phyloP scores from a whole-genome alignment of 768 basidiomycete species.

The Macrolepiota dolichaula region DNA sequence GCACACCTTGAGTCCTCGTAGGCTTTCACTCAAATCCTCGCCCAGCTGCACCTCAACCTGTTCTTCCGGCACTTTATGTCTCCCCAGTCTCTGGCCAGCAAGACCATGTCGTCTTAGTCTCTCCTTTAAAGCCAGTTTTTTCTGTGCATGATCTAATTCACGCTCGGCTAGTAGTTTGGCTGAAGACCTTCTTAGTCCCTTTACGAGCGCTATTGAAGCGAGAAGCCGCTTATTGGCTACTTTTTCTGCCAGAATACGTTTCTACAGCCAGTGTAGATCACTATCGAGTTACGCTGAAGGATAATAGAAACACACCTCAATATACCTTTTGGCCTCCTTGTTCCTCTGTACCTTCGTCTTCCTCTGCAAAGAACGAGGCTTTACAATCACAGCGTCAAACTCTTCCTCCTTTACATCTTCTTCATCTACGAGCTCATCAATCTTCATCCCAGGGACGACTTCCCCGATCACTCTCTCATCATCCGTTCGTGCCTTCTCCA shows the following conservation, averaged over 20 bases:
- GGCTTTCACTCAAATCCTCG: constrained; percentile 83
- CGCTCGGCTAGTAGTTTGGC: constrained; percentile 32
- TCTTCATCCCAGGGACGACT: constrained; percentile 61
- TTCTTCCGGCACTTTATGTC: constrained; percentile 66
- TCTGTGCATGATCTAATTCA: constrained; percentile 39
- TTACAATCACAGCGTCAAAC: constrained; percentile 20
- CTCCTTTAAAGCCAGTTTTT: constrained; percentile 40
- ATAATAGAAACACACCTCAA: constrained; percentile 46
- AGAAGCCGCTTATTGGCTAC: constrained; percentile 59
- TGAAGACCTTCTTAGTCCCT: constrained; percentile 43
- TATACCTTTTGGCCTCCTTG: constrained; percentile 59
- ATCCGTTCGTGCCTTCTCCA: constrained; percentile 44
- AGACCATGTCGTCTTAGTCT: constrained; percentile 59
- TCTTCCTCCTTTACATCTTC: constrained; percentile 31
- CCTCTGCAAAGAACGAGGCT: constrained; percentile 34
- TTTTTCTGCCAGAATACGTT: constrained; percentile 59
- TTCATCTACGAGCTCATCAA: constrained; percentile 41
- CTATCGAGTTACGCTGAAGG: neutral
- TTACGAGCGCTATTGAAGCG: constrained; percentile 54
- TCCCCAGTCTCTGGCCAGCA: constrained; percentile 75
- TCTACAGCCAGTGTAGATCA: constrained; percentile 34
- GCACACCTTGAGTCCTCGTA: constrained; percentile 79
- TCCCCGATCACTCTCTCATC: constrained; percentile 29
- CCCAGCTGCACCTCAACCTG: constrained; percentile 84
- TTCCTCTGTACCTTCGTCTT: constrained; percentile 53